phyloP scores from a whole-genome alignment of 2,329 filamentous ascomycete genomes.

The Pseudocercospora cruenta region DNA sequence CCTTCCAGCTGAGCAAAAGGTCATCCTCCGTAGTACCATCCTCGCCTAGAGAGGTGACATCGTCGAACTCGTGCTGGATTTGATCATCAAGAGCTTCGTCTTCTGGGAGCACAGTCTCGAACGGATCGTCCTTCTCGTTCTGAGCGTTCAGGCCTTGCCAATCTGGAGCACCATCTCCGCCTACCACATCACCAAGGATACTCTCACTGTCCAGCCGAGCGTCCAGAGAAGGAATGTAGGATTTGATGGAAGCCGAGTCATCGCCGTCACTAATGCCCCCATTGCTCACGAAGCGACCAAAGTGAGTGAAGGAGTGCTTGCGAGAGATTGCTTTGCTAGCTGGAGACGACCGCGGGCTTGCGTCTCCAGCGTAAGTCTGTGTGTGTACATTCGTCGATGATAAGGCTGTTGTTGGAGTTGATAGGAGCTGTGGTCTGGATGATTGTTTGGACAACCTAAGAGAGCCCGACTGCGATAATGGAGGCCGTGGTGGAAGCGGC shows the following conservation, averaged over 20 bases:
- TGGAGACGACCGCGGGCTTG: conserved; percentile 32
- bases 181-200: conserved; percentile 72
- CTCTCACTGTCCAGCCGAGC: conserved; percentile 76
- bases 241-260: conserved; percentile 68
- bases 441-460: conserved; percentile 41
- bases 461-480: conserved; percentile 28
- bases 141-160: conserved; percentile 70
- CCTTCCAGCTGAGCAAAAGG: conserved; percentile 76
- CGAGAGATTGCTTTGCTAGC: conserved; percentile 42
- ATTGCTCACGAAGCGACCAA: conserved; percentile 49
- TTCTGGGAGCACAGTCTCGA: conserved; percentile 58
- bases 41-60: conserved; percentile 63
- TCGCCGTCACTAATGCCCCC: conserved; percentile 59
- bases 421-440: conserved; percentile 50
- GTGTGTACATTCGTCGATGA: conserved; percentile 81
- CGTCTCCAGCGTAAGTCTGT: conserved; percentile 67
- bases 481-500: conserved; percentile 43
- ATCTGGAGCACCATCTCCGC: conserved; percentile 65
- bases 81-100: conserved; percentile 59
- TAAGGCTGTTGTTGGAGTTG: conserved; percentile 80
- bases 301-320: conserved; percentile 43
- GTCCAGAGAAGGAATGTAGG: conserved; percentile 66
- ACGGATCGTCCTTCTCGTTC: conserved; percentile 59
- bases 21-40: conserved; percentile 59
- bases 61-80: conserved; percentile 79